Percentiles rank a stretch among this genome's conserved stretches.
These are phyloP conservation scores for Entomortierella chlamydospora DNA, from an alignment of 192 early-diverging fungal species.

Conservation along the genomic window DNA sequence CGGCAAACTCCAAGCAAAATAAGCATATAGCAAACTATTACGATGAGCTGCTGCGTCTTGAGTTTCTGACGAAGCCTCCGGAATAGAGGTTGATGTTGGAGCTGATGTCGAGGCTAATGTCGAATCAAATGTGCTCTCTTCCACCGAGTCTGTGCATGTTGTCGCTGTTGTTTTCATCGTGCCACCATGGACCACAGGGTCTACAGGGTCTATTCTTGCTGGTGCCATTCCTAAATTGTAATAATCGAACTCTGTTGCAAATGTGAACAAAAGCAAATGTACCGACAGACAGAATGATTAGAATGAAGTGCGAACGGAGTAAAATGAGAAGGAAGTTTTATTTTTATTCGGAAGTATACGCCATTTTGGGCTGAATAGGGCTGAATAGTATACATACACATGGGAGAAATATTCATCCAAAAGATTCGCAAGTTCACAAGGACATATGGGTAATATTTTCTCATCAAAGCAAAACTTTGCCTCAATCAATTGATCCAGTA, in stretches of 20 bases:
- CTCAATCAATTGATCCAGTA: too few species aligned
- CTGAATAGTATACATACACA: not conserved
- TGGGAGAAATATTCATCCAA: too few species aligned
- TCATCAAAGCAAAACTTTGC: too few species aligned
- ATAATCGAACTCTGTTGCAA: not conserved
- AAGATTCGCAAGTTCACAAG: too few species aligned
- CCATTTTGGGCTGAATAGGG: too few species aligned
- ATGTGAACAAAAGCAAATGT: not conserved
- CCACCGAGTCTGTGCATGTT: not conserved
- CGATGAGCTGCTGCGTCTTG: not conserved
- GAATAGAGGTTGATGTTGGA: too few species aligned
- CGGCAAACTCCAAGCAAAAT: not conserved
- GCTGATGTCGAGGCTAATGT: not conserved
- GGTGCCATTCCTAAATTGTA: not conserved
- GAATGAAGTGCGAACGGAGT: too few species aligned
- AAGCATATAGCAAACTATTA: not conserved
- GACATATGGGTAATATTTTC: too few species aligned
- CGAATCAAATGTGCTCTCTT: not conserved
- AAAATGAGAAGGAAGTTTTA: too few species aligned
- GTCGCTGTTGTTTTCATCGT: not conserved
- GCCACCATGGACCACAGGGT: not conserved
- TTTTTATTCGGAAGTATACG: too few species aligned
- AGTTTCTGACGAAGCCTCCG: not conserved
- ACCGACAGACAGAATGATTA: too few species aligned
- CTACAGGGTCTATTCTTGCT: not conserved